Base-by-base conservation (phyloP, 306 rosid species). In the Cicer judaicum region DNA sequence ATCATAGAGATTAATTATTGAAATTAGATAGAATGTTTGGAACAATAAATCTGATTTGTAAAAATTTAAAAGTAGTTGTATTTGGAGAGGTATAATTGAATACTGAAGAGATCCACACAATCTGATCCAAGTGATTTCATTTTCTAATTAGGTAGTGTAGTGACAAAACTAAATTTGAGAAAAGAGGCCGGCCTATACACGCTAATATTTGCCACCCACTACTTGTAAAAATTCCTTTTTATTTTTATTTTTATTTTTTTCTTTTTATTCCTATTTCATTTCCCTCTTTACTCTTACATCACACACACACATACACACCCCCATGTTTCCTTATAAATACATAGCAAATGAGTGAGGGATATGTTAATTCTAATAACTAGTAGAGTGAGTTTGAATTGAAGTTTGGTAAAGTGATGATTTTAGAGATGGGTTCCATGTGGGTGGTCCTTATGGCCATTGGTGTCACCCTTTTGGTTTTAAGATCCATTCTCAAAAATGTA, bases 401-500 rank as follows among this genome's bases (percentile, higher is more conserved):
- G 36, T 50, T 49, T 57, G 64, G 40, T 9, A 1, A 39, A 19
- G 8, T 66, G 47, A 46, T 46, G 79, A 10, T 21, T 49, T 49
- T 77, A 14, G 81, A 56, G 77, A 73, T 54, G 80, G 66, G 72
- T 64, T 76, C 75, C 53, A 40, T 60, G 68, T 60, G 79, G 79
- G 19, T 67, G 80, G 18, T 53, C 14, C 53, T 42, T 68, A 59
- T 56, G 73, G 59, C 57, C 72, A 74, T 77, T 64, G 49, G 39
- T 34, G 71, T 70, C n/a, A 72, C 1, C 34, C 8, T 77, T 6
- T 14, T 87, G 64, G 76, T 54, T 16, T 9, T 87, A 68, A 80
- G 57, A 70, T 79, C 78, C 76, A 5, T 84, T 0, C 21, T 88
- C 46, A 85, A 81, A 89, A 83, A 80, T 41, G 84, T 69, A 0